A percentile compares a stretch with the other conserved stretches of the same genome.
Conservation (phyloP, 352 stramenopile genomes). For the Halophytophthora polymorphica region DNA sequence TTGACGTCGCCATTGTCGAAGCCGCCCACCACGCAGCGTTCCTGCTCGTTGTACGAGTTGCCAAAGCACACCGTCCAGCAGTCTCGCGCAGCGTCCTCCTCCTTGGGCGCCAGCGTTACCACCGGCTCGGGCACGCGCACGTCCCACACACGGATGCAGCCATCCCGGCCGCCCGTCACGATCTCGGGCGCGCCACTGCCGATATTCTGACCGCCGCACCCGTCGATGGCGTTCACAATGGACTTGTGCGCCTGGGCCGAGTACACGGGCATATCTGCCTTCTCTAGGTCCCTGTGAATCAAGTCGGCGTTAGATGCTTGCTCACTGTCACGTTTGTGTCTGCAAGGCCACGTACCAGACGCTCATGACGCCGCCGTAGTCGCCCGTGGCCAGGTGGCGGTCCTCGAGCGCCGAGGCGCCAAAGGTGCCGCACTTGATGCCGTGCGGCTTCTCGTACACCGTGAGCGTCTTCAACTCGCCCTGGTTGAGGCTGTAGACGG, state of each 20-base stretch:
- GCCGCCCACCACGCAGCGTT: slow-evolving; percentile 91
- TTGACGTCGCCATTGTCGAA: slow-evolving; percentile 98
- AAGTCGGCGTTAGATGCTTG: slow-evolving; percentile 3
- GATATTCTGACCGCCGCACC: slow-evolving; percentile 89
- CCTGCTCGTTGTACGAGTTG: slow-evolving; percentile 92
- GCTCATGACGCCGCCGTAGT: slow-evolving; percentile 75
- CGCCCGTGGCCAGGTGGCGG: slow-evolving; percentile 81
- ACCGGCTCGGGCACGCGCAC: slow-evolving; percentile 89
- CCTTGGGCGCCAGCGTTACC: slow-evolving; percentile 88
- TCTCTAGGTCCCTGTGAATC: slow-evolving; percentile 78
- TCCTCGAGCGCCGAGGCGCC: slow-evolving; percentile 89
- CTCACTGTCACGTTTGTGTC: slow-evolving; percentile 2
- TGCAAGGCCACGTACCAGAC: slow-evolving; percentile 37
- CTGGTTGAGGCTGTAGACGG: slow-evolving; percentile 90
- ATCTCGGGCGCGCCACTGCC: slow-evolving; percentile 92
- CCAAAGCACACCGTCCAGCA: slow-evolving; percentile 96
- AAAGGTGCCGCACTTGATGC: slow-evolving; percentile 96
- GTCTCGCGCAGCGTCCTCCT: slow-evolving; percentile 80
- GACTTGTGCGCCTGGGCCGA: slow-evolving; percentile 88
- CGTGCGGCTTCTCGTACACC: slow-evolving; percentile 81
- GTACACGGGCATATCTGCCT: slow-evolving; percentile 75
- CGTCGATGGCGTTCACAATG: slow-evolving; percentile 96
- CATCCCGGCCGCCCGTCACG: slow-evolving; percentile 92
- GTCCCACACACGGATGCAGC: slow-evolving; percentile 96
- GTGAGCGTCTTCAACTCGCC: slow-evolving; percentile 72